Evolutionary conservation across 768 basidiomycete species (phyloP), one percentile per base, ranked within the genome.

Genomic region (Suillus alpinus): DNA sequence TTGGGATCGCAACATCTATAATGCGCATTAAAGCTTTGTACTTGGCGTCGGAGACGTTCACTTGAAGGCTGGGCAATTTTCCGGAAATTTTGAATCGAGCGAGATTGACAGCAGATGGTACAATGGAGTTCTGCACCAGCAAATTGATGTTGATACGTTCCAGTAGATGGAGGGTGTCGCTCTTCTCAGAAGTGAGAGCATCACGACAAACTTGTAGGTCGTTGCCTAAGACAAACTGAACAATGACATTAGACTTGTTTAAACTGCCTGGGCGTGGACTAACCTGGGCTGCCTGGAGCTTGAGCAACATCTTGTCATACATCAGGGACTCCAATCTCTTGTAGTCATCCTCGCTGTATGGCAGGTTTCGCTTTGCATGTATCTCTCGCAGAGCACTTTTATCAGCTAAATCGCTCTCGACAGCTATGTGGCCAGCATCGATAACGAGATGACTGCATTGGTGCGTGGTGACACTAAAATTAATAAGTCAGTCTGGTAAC

Each of bases 371-470:
- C 72, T 97, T 98, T 63, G 86, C 80, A 56, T 92, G 86, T 43
- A 98, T 83, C 31, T 86, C 83, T 39, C 86, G 82, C 47, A 95
- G 80, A 4, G 88, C 86, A 37, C 85, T 80, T 77, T 98, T 93
- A 68, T 92, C 86, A 4, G 88, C 97, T 3, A 98, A 82, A 60
- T 95, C 85, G 68, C 94, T 96, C 70, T 91, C 88, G 39, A 99
- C 88, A 2, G 95, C 85, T 65, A 99, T 96, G 71, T 98, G 97
- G 61, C 97, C 97, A 5, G 96, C 97, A 71, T 98, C 97, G 57
- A 98, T 80, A 16, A 98, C 85, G 57, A 98, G 81, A 71, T 97
- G 91, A 67, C 86, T 93, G 76, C 94, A 90, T 23, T 86, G 75
- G 61, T 83, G 81, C 7, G 85, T 85, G 3, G 88, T 89, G 55